Evolutionary conservation across 441 rosid species (phyloP).

Genomic region (Gossypium gossypioides): DNA sequence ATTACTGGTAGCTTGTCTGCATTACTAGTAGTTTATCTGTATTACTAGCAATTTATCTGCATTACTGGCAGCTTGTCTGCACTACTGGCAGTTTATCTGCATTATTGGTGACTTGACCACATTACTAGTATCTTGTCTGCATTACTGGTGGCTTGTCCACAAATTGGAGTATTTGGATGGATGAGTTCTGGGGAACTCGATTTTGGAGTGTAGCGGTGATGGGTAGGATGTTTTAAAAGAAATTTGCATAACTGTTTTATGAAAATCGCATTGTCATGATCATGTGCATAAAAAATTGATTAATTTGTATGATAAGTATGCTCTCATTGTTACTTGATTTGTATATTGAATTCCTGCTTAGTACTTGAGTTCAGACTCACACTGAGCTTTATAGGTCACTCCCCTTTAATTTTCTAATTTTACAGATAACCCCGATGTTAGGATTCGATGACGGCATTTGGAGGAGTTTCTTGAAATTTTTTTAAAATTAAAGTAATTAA

Average conservation of each 20-base stretch:
- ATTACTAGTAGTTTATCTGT: too few relatives aligned
- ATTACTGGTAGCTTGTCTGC: too few relatives aligned
- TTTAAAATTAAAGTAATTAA: too few relatives aligned
- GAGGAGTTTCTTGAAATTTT: too few relatives aligned
- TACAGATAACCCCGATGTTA: not conserved
- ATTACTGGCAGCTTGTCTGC: too few relatives aligned
- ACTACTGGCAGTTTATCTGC: too few relatives aligned
- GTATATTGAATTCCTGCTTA: not conserved
- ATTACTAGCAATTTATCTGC: too few relatives aligned
- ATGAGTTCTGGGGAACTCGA: not conserved
- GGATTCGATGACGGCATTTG: not conserved
- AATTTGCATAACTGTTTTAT: not conserved
- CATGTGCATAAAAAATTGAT: not conserved
- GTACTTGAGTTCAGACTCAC: not conserved
- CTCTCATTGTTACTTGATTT: not conserved
- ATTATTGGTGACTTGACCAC: not conserved
- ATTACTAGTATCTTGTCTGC: not conserved
- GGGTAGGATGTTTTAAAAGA: not conserved
- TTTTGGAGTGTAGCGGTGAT: not conserved
- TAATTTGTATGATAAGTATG: not conserved
- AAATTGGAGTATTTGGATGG: not conserved
- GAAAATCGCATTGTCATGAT: not conserved
- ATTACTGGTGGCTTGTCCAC: not conserved
- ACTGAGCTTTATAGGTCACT: not conserved
- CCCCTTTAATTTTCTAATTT: not conserved